Evolutionary conservation across 1,139 yeast species (phyloP), one percentile per base, ranked within the genome.

Genomic region (Diutina siamensis): DNA sequence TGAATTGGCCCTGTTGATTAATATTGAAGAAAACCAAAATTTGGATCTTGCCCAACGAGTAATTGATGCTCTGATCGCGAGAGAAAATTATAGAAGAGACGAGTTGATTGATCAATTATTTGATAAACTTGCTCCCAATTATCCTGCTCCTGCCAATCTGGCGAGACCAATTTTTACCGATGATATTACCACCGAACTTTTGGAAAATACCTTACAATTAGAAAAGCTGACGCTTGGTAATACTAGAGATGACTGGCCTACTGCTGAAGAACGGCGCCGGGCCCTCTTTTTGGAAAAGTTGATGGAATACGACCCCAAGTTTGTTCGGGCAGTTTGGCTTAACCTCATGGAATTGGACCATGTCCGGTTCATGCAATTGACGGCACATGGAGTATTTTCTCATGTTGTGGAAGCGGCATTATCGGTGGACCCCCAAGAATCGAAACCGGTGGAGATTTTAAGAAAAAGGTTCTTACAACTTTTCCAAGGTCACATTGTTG

Each of bases 191-290:
- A 71, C 83, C 20, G 75, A 85, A 53, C 62, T 71, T 44, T 58
- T 70, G 44, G 94, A 84, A 55, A 81, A 80, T 50, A 72, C 83
- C 19, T 67, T 86, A 46, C 75, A 74, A 55, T 65, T 86, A 50
- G 69, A 79, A 3, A 65, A 74, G 1, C 84, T 94, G 0, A 86
- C 95, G 1, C 65, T 85, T 49, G 94, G 94, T 28, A 83, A 84
- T 59, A 82, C 87, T 2, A 74, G 77, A 53, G 94, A 80, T 53
- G 95, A 86, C 59, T 84, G 95, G 94, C 94, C 95, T 44, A 84
- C 95, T 1, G 84, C 92, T 0, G 92, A 83, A 55, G 95, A 86
- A 60, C 78, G 94, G 69, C 80, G 92, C 65, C 71, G 94, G 51
- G 71, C 95, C 0, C 58, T 85, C 31, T 81, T 87, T 54, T 64